Base-by-base conservation (phyloP, 441 rosid genomes). In the Macaranga tanarius region DNA sequence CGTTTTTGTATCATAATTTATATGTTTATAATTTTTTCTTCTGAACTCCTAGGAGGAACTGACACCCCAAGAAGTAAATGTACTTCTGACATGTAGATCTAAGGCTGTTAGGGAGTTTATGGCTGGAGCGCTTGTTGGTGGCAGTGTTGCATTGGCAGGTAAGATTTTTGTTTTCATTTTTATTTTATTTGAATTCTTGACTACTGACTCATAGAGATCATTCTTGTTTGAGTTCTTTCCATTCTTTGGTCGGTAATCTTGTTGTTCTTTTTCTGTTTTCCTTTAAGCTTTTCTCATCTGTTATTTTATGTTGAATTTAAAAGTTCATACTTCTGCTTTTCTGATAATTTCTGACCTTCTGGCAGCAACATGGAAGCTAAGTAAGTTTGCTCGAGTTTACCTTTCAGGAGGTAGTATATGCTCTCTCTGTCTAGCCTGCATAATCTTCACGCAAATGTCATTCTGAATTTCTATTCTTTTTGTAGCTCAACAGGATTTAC, bases 351-450 rank as follows among this genome's bases (percentile, higher is more conserved):
- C 55, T 70, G 55, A 59, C 58, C 42, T 71, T 75, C 62, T 76
- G 42, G 59, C 86, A 89, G 87, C 83, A 63, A 77, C 91, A 23
- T 75, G 83, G 84, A 84, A 76, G 76, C 76, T 83, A 59, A 73
- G 71, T 67, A 72, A 8, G 62, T 50, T 74, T 51, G 55, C 62
- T 22, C 83, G 80, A 52, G 19, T 75, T 54, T 75, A 64, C 61
- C 28, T 84, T 71, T 45, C 87, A 13, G 82, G 57, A 50, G 88
- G 91, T 87, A 76, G 8, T 31, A 28, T 28, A 10, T 42, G 20
- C 64, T 67, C 77, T 69, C 65, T 47, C 51, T 19, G 15, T 60
- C 59, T 70, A 26, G 0, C 22, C 55, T 38, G 47, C 34, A 48
- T 64, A 23, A 51, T 40, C 22, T 68, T 45, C 40, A 22, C 25